Conservation (phyloP, 2,329 filamentous ascomycete genomes). For the Xylariomycetidae sp. region DNA sequence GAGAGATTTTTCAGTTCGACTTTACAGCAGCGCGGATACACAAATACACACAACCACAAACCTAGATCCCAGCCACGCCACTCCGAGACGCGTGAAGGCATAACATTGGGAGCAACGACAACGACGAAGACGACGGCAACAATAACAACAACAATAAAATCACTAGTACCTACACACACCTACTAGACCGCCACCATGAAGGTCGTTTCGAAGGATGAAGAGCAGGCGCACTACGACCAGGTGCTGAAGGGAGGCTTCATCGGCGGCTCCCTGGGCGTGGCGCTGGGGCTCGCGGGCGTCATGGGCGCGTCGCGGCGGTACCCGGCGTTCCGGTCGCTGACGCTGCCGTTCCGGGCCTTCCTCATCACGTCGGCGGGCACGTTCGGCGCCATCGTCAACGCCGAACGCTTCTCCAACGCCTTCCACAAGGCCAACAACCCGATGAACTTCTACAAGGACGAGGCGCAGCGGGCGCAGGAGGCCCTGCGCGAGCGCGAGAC, state of each 20-base stretch:
- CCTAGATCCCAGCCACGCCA: no score
- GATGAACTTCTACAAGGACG: constrained; percentile 61
- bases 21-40: no score
- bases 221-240: constrained; percentile 74
- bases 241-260: constrained; percentile 76
- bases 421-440: constrained; percentile 71
- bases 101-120: no score
- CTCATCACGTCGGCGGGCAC: constrained; percentile 77
- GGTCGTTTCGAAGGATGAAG: constrained; percentile 91
- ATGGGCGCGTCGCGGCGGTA: constrained; percentile 66
- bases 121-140: no score
- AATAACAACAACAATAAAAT: constrained; percentile 6
- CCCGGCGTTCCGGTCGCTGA: constrained; percentile 73
- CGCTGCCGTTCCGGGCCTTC: constrained; percentile 86
- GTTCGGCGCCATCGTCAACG: constrained; percentile 82
- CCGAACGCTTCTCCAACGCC: constrained; percentile 62
- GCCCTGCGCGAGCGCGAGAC: constrained; percentile 54
- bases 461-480: constrained; percentile 51
- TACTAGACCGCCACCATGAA: constrained; percentile 69
- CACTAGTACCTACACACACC: no score
- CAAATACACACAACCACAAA: no score
- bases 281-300: constrained; percentile 63
- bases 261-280: constrained; percentile 67
- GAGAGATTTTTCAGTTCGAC: no score
- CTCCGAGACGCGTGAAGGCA: no score